phyloP scores from a whole-genome alignment of 495 filamentous ascomycete genomes.

The Penicillium cinerascens region DNA sequence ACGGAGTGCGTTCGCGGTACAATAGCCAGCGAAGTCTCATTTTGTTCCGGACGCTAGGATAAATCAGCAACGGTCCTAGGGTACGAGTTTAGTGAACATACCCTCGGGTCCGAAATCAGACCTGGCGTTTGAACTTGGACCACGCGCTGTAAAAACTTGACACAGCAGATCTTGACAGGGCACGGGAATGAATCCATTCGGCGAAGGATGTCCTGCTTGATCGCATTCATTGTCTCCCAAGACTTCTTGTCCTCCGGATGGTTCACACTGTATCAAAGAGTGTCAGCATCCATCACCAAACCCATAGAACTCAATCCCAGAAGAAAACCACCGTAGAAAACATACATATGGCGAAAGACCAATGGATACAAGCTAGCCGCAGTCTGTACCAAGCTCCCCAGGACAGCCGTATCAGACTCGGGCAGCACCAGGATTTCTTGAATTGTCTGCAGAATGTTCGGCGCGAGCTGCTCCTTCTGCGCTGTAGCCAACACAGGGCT shows the following conservation, averaged over 20 bases:
- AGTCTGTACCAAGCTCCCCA: conserved; percentile 80
- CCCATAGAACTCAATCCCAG: background rate
- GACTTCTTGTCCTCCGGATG: conserved; percentile 71
- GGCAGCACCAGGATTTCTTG: conserved; percentile 67
- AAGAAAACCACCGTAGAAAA: conserved; percentile 19
- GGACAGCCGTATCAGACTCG: conserved; percentile 65
- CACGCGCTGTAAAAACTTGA: conserved; percentile 93
- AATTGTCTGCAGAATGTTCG: conserved; percentile 69
- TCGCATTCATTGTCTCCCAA: conserved; percentile 84
- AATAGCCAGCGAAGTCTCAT: conserved; percentile 81
- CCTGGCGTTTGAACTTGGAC: conserved; percentile 89
- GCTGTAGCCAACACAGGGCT: conserved; percentile 67
- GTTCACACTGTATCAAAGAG: conserved; percentile 60
- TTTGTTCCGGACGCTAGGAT: conserved; percentile 68
- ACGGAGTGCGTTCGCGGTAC: conserved; percentile 79
- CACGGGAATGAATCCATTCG: conserved; percentile 80
- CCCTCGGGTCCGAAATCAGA: conserved; percentile 76
- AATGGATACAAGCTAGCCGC: conserved; percentile 88
- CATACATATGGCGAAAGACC: conserved; percentile 90
- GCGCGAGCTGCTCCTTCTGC: conserved; percentile 72
- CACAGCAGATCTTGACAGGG: conserved; percentile 83
- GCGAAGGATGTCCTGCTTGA: conserved; percentile 82
- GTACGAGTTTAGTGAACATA: conserved; percentile 39
- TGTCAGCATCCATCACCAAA: conserved; percentile 25
- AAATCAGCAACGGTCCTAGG: conserved; percentile 24